Evolutionary conservation across 805 yeast species (phyloP).

Genomic region (Candida xyloterini): DNA sequence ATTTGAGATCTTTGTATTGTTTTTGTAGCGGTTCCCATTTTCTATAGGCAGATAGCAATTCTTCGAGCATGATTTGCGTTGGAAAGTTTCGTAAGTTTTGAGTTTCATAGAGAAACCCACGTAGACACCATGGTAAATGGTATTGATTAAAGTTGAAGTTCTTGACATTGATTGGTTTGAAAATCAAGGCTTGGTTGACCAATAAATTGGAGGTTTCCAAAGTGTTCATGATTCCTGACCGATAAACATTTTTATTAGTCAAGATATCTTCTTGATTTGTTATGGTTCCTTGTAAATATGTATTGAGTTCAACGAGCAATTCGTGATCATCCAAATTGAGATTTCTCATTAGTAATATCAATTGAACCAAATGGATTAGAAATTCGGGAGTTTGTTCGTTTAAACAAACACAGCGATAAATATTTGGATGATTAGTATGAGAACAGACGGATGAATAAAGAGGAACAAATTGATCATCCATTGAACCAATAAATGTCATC

Average conservation of each 20-base stretch:
- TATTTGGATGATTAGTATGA: slow-evolving; percentile 81
- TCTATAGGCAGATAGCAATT: slow-evolving; percentile 57
- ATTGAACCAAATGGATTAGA: slow-evolving; percentile 33
- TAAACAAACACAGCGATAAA: slow-evolving; percentile 78
- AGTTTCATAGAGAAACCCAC: slow-evolving; percentile 74
- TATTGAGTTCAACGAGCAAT: slow-evolving; percentile 58
- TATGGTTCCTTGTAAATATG: slow-evolving; percentile 68
- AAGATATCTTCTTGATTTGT: slow-evolving; percentile 80
- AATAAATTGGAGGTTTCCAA: slow-evolving; percentile 69
- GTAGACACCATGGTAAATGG: slow-evolving; percentile 87
- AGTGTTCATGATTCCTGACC: slow-evolving; percentile 66
- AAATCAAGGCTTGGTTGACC: slow-evolving; percentile 37
- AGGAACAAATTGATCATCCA: slow-evolving; percentile 90
- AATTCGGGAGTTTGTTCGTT: slow-evolving; percentile 48
- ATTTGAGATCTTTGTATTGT: slow-evolving; percentile 75
- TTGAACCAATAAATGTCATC: slow-evolving; percentile 76
- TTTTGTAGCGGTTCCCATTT: slow-evolving; percentile 82
- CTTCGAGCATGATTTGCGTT: slow-evolving; percentile 42
- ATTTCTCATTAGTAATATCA: slow-evolving; percentile 26
- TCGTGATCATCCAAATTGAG: slow-evolving; percentile 31
- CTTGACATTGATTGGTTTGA: slow-evolving; percentile 32
- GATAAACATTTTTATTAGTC: slow-evolving; percentile 63
- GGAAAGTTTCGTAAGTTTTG: slow-evolving; percentile 46
- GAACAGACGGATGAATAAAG: slow-evolving; percentile 81
- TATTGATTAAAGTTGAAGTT: slow-evolving; percentile 75